Conservation (phyloP, 2,329 filamentous ascomycete species). For the Fusarium piperis region DNA sequence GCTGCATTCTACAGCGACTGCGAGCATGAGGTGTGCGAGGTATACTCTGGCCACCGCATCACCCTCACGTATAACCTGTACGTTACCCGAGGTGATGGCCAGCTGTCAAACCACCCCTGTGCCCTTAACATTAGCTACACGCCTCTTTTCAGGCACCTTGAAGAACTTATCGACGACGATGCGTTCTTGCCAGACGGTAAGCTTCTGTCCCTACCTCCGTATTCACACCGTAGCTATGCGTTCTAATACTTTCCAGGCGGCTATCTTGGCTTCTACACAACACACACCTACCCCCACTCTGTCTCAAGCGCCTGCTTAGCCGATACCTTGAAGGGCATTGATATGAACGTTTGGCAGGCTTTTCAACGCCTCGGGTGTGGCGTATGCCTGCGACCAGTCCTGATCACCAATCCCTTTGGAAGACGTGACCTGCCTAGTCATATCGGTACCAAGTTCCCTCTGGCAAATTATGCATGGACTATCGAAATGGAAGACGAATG, state of each 20-base stretch:
- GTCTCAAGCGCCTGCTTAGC: not conserved
- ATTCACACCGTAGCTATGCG: not conserved
- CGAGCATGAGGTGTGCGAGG: conserved; percentile 61
- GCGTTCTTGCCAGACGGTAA: conserved; percentile 3
- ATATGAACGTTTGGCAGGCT: not conserved
- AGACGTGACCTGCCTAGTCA: not conserved
- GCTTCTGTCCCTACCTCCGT: not conserved
- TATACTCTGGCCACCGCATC: conserved; percentile 61
- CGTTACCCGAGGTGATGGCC: not conserved
- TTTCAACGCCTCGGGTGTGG: not conserved
- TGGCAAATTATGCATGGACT: not conserved
- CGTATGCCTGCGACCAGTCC: not conserved
- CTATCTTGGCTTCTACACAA: not conserved
- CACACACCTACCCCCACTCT: not conserved
- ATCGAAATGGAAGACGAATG: not conserved
- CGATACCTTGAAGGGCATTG: not conserved
- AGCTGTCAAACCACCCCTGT: not conserved
- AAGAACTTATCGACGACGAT: not conserved
- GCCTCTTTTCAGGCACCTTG: not conserved
- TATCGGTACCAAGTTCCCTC: not conserved
- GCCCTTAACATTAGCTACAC: not conserved
- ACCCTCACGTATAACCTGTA: conserved; percentile 66
- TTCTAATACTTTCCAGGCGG: not conserved
- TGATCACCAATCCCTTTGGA: not conserved
- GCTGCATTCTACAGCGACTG: conserved; percentile 64